Evolutionary conservation across 108 stramenopile genomes (phyloP), one percentile per base, ranked within the genome.

Genomic region (Chaetoceros tenuissimus): DNA sequence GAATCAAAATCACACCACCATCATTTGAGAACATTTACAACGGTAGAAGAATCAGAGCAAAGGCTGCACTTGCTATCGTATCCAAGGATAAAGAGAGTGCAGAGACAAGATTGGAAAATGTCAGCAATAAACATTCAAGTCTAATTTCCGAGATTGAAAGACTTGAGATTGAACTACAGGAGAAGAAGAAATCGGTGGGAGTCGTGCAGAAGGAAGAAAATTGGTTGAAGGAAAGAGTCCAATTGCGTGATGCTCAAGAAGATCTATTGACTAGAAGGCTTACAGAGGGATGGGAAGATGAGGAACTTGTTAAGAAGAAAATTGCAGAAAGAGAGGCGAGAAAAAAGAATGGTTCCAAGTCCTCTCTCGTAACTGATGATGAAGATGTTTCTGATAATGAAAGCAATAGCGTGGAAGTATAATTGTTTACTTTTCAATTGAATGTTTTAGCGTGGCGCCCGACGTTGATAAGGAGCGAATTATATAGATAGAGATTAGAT

Each of bases 231-330:
- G 66, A 70, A 24, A 80, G 80, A 23, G 63, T 80, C 3, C 50
- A 50, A 24, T 59, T 92, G 22, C 76, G 90, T 47, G 55, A 66
- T 30, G 72, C 72, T 44, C 90, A 92, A 59, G 57, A 78, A 56
- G 59, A 64, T 18, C 44, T 78, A 46, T 59, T 92, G 54, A 46
- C 50, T 28, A 17, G 66, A 27, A 72, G 90, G 28, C 59, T 92
- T 48, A 56, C 68, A 24, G 69, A 80, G 52, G 87, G 87, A 49
- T 88, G 87, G 87, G 66, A 69, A 1, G 90, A 92, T 76, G 90
- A 92, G 69, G 30, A 46, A 24, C 24, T 18, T 21, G 72, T 5
- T n/a, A 43, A 57, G 10, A 29, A 54, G 21, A 29, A 28, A 29
- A 54, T n/a, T n/a, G n/a, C n/a, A n/a, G n/a, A n/a, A n/a, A n/a